Percentiles rank a stretch among this genome's conserved stretches.
Conservation (phyloP, 176 grass and related monocot genomes). For the Musa troglodytarum region DNA sequence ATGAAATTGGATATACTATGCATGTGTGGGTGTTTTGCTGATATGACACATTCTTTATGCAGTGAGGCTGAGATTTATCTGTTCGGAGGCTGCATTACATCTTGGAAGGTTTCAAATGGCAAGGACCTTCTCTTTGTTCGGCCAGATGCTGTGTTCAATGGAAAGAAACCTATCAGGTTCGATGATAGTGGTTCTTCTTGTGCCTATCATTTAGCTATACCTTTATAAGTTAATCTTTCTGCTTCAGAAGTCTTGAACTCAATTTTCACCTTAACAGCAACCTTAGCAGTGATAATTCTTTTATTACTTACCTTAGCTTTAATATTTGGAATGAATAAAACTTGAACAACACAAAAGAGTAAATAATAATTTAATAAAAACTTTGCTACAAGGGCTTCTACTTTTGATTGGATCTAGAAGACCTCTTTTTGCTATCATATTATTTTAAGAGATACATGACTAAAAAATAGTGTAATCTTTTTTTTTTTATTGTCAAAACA, state of each 20-base stretch:
- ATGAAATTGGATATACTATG: neutral
- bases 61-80: constrained; percentile 95
- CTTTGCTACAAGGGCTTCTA: too few species aligned
- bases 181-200: neutral
- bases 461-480: neutral
- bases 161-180: constrained; percentile 88
- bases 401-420: too few species aligned
- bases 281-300: too few species aligned
- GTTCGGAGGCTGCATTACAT: constrained; percentile 73
- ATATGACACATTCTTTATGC: constrained; percentile 25
- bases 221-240: neutral
- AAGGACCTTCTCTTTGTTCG: constrained; percentile 90
- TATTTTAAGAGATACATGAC: neutral
- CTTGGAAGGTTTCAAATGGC: constrained; percentile 72
- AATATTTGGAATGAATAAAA: too few species aligned
- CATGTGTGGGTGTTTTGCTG: neutral
- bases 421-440: neutral
- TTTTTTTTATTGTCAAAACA: constrained; percentile 31
- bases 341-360: too few species aligned
- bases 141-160: constrained; percentile 91
- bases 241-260: too few species aligned
- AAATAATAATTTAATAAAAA: too few species aligned
- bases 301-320: too few species aligned
- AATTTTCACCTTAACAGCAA: too few species aligned
- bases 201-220: neutral